Evolutionary conservation across 2,329 filamentous ascomycete genomes (phyloP), one percentile per base, ranked within the genome.

Genomic region (Trichoderma guizhouense): DNA sequence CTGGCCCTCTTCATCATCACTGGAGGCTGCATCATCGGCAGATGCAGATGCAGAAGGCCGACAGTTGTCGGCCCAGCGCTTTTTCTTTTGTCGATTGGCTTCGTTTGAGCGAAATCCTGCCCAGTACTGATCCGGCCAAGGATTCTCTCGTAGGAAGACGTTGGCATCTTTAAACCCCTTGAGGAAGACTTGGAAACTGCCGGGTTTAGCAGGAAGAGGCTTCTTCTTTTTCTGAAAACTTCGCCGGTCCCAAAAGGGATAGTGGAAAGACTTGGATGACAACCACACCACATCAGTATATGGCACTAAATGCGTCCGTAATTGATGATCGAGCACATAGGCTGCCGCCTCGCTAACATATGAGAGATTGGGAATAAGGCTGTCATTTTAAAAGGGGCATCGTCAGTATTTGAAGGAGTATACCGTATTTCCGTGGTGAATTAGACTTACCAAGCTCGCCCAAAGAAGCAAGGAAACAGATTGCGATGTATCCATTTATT

Each of bases 401-500:
- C 1, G 39, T 69, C 34, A 71, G 67, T 26, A 71, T 26, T 3
- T 15, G 18, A 21, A 7, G 24, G 3, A 51, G n/a, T 28, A 21
- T 18, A 12, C 51, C 15, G n/a, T 14, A 2, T 24, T 51, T 24
- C 21, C 47, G 21, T 32, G n/a, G 3, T 12, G 75, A n/a, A 32
- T n/a, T 69, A 6, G 39, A 80, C 86, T 68, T 81, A 90, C 88
- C 94, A 98, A 60, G 95, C 95, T 78, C 96, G 88, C 21, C 96
- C 96, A 78, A 99, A 99, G 82, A 93, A 98, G 83, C 97, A 99
- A 9, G 96, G 96, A 77, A 99, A 98, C 75, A 99, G 81, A 80
- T 99, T 99, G 74, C 96, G 88, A 81, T 99, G 96, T 84, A 99
- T 95, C 96, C 96, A 99, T 83, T 99, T 99, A 77, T 97, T 98